phyloP scores from a whole-genome alignment of 441 rosid species.

The Pelargonium fulgidum region DNA sequence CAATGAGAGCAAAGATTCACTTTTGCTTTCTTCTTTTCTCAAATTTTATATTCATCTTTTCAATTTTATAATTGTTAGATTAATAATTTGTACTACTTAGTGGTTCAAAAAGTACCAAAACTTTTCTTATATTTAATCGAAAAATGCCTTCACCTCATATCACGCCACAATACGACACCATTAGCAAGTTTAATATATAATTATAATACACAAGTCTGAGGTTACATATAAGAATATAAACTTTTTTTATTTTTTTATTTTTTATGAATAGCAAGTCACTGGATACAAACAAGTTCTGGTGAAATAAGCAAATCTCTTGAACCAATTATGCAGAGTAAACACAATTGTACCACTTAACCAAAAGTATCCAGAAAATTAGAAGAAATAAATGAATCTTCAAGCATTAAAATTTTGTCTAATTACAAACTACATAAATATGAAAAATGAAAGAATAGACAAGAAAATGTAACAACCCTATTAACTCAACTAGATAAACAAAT shows the following conservation, averaged over 20 bases:
- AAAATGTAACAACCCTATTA: too few relatives aligned
- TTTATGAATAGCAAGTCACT: background rate
- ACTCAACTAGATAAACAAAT: too few relatives aligned
- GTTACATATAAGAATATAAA: background rate
- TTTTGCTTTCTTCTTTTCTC: constrained; percentile 1
- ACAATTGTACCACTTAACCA: too few relatives aligned
- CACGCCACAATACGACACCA: constrained; percentile 7
- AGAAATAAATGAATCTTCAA: too few relatives aligned
- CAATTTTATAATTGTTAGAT: background rate
- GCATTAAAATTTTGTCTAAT: too few relatives aligned
- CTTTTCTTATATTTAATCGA: background rate
- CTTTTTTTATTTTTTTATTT: too few relatives aligned
- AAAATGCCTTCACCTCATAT: background rate
- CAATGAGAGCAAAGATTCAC: constrained; percentile 9
- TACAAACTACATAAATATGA: too few relatives aligned
- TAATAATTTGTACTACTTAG: background rate
- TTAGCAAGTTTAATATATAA: background rate
- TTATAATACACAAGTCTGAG: background rate
- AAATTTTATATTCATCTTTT: background rate
- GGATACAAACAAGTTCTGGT: background rate
- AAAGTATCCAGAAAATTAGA: too few relatives aligned
- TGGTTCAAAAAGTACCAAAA: constrained; percentile 4
- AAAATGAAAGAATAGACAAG: too few relatives aligned
- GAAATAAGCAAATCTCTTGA: too few relatives aligned
- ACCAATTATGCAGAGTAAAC: too few relatives aligned